Evolutionary conservation across 768 basidiomycete species (phyloP), one percentile per base, ranked within the genome.

Genomic region (Kwoniella newhampshirensis): DNA sequence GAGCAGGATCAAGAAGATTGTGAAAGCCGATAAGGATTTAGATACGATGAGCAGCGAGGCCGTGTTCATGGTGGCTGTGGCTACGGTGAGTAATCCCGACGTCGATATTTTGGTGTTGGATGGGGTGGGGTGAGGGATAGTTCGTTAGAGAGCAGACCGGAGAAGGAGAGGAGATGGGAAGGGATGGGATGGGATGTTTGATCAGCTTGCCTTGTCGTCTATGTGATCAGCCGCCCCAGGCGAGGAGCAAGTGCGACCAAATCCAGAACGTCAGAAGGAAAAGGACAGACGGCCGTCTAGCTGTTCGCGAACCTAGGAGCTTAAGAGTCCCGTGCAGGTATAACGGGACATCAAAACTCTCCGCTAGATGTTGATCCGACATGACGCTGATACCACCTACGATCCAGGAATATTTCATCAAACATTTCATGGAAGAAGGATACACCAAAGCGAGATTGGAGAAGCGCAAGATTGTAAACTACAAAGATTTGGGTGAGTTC

Each of bases 21-120:
- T 91, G 62, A 91, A 89, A 68, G 89, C 87, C 5, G 91, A 93
- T 77, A 87, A 86, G 80, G 91, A 79, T 6, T 48, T 78, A 51
- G 66, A 73, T 30, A 69, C 73, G 54, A 73, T 75, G 63, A 85
- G 86, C 11, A 85, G 81, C 70, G 91, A 93, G 51, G 89, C 89
- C 21, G 82, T 84, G 0, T 85, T 89, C 63, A 76, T 91, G 60
- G 86, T 93, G 43, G 84, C 88, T 20, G 78, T 90, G 25, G 90
- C 90, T 4, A 86, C 91, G 36, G 90, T 90, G 52, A 62, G 78
- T 72, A 20, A 6, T 3, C 20, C 7, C 4, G 20, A n/a, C n/a
- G n/a, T n/a, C n/a, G n/a, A n/a, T n/a, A n/a, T n/a, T n/a, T n/a
- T n/a, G 13, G 20, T 6, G 44, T 7, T 27, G 20, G 15, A 3